These are phyloP conservation scores for Talaromyces sp. DNA, from an alignment of 2,329 filamentous ascomycete species.

Conservation along the genomic window DNA sequence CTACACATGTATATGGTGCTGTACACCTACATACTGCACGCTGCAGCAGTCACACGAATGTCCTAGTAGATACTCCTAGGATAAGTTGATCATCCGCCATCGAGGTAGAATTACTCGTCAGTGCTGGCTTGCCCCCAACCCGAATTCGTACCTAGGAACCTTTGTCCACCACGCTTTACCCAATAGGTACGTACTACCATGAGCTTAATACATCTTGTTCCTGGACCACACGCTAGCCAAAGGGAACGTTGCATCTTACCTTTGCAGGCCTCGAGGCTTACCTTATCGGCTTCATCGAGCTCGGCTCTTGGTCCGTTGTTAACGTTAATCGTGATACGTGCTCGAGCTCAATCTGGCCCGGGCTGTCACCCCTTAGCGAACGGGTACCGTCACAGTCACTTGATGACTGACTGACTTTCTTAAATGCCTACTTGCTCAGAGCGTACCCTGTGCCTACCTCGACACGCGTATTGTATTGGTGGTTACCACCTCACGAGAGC, in stretches of 20 bases:
- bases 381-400: neutral
- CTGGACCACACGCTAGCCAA: conserved; percentile 2
- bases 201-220: neutral
- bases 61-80: neutral
- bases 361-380: neutral
- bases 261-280: neutral
- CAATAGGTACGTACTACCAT: neutral
- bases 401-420: conserved; percentile 3
- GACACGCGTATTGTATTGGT: neutral
- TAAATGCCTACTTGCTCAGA: neutral
- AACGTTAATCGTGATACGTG: neutral
- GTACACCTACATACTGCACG: neutral
- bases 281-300: neutral
- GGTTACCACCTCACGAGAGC: conserved; percentile 9
- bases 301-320: neutral
- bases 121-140: neutral
- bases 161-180: neutral
- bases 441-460: neutral
- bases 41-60: neutral
- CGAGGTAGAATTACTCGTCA: neutral
- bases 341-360: neutral
- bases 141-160: neutral
- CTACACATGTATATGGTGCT: neutral
- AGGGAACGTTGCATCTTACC: conserved; percentile 8
- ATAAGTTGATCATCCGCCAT: neutral